Percentiles rank a stretch among this genome's conserved stretches.
These are phyloP conservation scores for Mucor plumbeus DNA, from an alignment of 371 early-diverging fungal genomes.

Conservation along the genomic window DNA sequence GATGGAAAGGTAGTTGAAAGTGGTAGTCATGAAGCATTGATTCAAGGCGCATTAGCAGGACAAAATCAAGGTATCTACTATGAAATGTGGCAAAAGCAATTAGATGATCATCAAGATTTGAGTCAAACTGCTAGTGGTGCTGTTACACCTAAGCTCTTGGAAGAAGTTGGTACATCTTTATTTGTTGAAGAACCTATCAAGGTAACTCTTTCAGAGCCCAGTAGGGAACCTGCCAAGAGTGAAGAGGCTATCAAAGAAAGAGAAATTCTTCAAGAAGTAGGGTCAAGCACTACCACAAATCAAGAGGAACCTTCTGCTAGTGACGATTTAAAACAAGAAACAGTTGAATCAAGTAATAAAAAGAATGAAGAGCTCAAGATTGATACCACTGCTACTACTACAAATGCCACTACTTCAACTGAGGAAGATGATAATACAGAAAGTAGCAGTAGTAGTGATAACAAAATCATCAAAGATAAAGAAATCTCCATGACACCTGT, in stretches of 20 bases:
- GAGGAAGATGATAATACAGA: constrained; percentile 5
- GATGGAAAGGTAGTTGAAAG: constrained; percentile 86
- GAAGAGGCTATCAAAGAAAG: neutral
- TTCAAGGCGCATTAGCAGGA: constrained; percentile 38
- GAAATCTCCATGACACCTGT: constrained; percentile 14
- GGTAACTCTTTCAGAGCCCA: neutral
- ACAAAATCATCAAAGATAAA: neutral
- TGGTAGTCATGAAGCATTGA: constrained; percentile 88
- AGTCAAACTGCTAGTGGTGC: constrained; percentile 17
- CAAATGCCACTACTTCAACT: neutral
- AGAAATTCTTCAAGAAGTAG: neutral
- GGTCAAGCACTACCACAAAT: neutral
- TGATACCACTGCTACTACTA: neutral
- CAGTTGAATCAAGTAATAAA: neutral
- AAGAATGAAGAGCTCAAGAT: neutral
- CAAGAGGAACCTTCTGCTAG: neutral
- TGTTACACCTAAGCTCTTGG: constrained; percentile 7
- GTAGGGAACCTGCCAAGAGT: neutral
- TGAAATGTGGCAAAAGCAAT: constrained; percentile 91
- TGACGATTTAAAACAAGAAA: neutral
- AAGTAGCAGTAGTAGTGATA: constrained; percentile 1
- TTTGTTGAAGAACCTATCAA: neutral
- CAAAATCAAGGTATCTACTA: constrained; percentile 69
- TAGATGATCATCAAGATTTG: constrained; percentile 57
- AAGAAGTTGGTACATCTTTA: neutral